These are phyloP conservation scores for Elymus sibiricus DNA, from an alignment of 176 grass and related monocot species.

Conservation along the genomic window DNA sequence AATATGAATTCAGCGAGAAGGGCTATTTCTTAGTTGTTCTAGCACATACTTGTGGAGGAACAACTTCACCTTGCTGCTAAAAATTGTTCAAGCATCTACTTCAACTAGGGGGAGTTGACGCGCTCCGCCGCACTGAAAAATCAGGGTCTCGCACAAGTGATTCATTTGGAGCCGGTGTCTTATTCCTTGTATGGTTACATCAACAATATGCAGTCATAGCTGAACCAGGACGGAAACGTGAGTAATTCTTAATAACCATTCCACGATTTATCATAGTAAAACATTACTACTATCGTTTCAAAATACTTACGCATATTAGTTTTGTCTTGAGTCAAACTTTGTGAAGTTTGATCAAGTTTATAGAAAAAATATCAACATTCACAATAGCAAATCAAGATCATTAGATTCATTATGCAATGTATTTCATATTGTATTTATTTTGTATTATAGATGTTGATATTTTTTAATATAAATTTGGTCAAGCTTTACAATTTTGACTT, in stretches of 20 bases:
- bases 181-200: neutral
- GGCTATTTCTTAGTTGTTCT: neutral
- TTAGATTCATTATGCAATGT: neutral
- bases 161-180: neutral
- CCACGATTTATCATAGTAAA: neutral
- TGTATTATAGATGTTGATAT: neutral
- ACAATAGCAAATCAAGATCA: neutral
- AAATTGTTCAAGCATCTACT: constrained; percentile 1
- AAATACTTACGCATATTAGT: neutral
- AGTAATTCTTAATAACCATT: neutral
- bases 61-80: neutral
- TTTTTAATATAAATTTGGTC: neutral
- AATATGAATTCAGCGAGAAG: neutral
- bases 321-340: neutral
- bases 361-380: neutral
- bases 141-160: neutral
- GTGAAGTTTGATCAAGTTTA: neutral
- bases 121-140: neutral
- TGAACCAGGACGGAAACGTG: neutral
- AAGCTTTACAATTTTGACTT: neutral
- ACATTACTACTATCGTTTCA: neutral
- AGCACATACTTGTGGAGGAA: constrained; percentile 3
- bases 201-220: neutral
- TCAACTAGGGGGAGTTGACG: neutral
- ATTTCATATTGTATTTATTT: neutral